Conservation (phyloP, 1,139 yeast genomes). For the Hyphopichia buzzinii region DNA sequence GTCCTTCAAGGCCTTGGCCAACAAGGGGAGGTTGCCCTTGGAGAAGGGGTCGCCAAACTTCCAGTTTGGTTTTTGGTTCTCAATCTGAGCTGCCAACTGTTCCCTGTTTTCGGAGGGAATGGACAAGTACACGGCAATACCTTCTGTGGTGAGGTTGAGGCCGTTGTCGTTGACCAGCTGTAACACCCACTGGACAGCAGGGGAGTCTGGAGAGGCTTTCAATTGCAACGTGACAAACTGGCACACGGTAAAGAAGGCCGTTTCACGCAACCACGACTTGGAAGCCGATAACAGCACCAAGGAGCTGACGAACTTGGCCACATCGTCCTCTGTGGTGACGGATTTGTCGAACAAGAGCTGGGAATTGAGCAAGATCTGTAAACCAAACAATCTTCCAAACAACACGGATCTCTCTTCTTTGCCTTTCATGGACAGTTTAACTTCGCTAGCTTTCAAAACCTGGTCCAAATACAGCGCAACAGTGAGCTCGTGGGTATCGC, state of each 20-base stretch:
- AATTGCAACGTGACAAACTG: constrained; percentile 34
- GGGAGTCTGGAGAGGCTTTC: constrained; percentile 12
- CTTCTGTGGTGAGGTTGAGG: constrained; percentile 72
- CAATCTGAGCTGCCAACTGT: constrained; percentile 21
- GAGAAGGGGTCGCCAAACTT: constrained; percentile 69
- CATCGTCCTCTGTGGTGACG: constrained; percentile 24
- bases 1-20: constrained; percentile 68
- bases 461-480: constrained; percentile 40
- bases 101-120: constrained; percentile 35
- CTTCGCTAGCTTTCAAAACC: constrained; percentile 40
- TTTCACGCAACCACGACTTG: constrained; percentile 87
- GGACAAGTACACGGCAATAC: constrained; percentile 67
- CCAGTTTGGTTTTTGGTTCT: constrained; percentile 51
- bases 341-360: constrained; percentile 36
- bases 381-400: constrained; percentile 84
- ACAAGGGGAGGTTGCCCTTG: constrained; percentile 57
- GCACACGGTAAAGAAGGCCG: constrained; percentile 69
- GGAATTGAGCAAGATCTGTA: constrained; percentile 70
- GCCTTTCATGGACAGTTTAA: constrained; percentile 61
- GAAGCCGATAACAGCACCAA: constrained; percentile 57
- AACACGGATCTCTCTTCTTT: constrained; percentile 77
- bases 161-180: constrained; percentile 49
- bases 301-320: constrained; percentile 38
- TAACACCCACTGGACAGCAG: constrained; percentile 29
- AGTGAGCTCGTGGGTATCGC: constrained; percentile 26